These are phyloP conservation scores for Moniliophthora roreri DNA, from an alignment of 1,284 basidiomycete genomes.

Conservation along the genomic window DNA sequence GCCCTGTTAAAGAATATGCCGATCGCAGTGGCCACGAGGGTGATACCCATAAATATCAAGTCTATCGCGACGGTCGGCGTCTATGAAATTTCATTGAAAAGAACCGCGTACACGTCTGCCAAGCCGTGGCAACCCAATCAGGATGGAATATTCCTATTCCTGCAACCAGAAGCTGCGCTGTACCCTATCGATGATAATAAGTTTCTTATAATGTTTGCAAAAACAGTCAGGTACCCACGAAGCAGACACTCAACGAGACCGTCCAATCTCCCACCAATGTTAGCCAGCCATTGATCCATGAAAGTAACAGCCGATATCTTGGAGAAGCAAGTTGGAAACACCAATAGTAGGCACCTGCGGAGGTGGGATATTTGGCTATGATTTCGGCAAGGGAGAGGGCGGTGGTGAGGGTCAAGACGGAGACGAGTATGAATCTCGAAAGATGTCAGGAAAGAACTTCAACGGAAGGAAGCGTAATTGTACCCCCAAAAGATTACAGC, in stretches of 20 bases:
- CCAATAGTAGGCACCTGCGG: constrained; percentile 61
- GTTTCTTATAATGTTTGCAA: not conserved
- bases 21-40: constrained; percentile 38
- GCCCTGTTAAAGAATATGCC: constrained; percentile 48
- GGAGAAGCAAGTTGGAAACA: constrained; percentile 49
- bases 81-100: not conserved
- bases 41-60: constrained; percentile 49
- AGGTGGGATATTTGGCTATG: constrained; percentile 55
- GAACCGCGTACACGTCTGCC: constrained; percentile 47
- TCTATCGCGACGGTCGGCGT: constrained; percentile 29
- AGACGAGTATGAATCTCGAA: constrained; percentile 47
- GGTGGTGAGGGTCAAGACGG: constrained; percentile 41
- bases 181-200: constrained; percentile 33
- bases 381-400: constrained; percentile 56
- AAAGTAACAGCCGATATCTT: constrained; percentile 38
- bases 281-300: constrained; percentile 61
- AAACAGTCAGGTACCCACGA: constrained; percentile 33
- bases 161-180: constrained; percentile 49
- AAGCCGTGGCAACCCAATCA: constrained; percentile 46
- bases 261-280: constrained; percentile 58
- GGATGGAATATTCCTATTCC: constrained; percentile 49
- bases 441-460: not conserved
- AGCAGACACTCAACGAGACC: constrained; percentile 49
- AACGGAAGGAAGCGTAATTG: constrained; percentile 8
- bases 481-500: constrained; percentile 55